These are phyloP conservation scores for Gliomastix tumulicola DNA, from an alignment of 2,329 filamentous ascomycete genomes.

Conservation along the genomic window DNA sequence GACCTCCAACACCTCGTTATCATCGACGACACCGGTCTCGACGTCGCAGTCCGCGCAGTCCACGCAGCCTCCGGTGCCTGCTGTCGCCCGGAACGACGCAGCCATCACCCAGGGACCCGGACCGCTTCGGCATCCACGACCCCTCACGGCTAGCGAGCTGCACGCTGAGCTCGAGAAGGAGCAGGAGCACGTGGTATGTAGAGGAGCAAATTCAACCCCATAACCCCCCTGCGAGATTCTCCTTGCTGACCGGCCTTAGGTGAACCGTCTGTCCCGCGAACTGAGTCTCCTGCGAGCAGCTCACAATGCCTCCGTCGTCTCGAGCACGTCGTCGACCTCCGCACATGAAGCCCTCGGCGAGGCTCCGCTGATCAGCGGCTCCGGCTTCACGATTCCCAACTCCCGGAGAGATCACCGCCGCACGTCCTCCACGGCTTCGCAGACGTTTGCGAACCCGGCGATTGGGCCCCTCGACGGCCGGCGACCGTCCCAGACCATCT, in stretches of 20 bases:
- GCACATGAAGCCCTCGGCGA: conserved; percentile 42
- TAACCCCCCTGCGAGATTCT: neutral
- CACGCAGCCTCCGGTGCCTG: conserved; percentile 18
- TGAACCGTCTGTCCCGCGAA: conserved; percentile 89
- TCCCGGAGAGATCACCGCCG: conserved; percentile 50
- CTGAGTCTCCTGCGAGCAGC: conserved; percentile 72
- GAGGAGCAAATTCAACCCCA: no score
- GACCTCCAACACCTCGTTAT: conserved; percentile 22
- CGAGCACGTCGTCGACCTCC: conserved; percentile 57
- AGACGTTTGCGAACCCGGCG: conserved; percentile 27
- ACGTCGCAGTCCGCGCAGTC: conserved; percentile 14
- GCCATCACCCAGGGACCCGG: conserved; percentile 53
- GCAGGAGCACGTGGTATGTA: conserved; percentile 80
- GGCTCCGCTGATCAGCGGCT: conserved; percentile 46
- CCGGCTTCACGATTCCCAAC: conserved; percentile 50
- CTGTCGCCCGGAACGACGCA: conserved; percentile 15
- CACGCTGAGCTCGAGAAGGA: conserved; percentile 90
- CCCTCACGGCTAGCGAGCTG: conserved; percentile 81
- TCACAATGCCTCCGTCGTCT: conserved; percentile 59
- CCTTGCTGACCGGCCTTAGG: conserved; percentile 36
- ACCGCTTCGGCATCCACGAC: conserved; percentile 78
- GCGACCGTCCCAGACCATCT: conserved; percentile 30
- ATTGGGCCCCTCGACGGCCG: neutral
- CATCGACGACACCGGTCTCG: conserved; percentile 18
- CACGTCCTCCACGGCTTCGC: conserved; percentile 46